These are phyloP conservation scores for Discostella stelligera DNA, from an alignment of 352 stramenopile genomes.

Conservation along the genomic window DNA sequence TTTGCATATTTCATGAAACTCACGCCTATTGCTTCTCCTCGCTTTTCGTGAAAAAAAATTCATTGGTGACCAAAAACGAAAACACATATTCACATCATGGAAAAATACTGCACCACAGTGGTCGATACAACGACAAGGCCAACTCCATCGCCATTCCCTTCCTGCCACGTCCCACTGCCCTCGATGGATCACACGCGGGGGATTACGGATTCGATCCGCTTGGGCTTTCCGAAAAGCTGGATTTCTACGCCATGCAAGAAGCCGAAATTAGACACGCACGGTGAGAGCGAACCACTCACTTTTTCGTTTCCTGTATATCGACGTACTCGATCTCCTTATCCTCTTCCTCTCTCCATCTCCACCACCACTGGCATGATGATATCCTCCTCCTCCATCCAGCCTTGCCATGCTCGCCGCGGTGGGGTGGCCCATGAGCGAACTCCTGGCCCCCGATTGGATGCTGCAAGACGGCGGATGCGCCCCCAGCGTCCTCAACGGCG, in stretches of 20 bases:
- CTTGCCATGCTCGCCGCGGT: constrained; percentile 80
- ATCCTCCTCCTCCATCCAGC: too few relatives aligned
- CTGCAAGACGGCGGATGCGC: constrained; percentile 57
- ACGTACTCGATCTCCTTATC: not conserved
- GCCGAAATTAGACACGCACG: constrained; percentile 71
- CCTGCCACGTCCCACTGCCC: constrained; percentile 55
- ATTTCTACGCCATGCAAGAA: constrained; percentile 76
- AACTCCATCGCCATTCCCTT: constrained; percentile 72
- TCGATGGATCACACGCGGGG: constrained; percentile 76
- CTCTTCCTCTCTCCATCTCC: too few relatives aligned
- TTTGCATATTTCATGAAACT: not conserved
- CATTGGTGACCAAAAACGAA: not conserved
- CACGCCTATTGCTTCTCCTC: not conserved
- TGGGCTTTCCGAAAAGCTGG: constrained; percentile 63
- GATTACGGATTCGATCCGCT: constrained; percentile 81
- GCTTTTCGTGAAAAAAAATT: not conserved
- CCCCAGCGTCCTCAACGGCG: constrained; percentile 77
- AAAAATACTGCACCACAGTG: constrained; percentile 38
- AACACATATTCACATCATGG: too few relatives aligned
- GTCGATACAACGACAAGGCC: constrained; percentile 58
- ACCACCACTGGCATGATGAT: too few relatives aligned
- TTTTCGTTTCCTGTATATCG: too few relatives aligned
- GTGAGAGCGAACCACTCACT: not conserved
- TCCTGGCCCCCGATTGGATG: constrained; percentile 67
- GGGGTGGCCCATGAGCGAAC: constrained; percentile 76